These are phyloP conservation scores for Lactifluus volemus DNA, from an alignment of 768 basidiomycete genomes.

Conservation along the genomic window DNA sequence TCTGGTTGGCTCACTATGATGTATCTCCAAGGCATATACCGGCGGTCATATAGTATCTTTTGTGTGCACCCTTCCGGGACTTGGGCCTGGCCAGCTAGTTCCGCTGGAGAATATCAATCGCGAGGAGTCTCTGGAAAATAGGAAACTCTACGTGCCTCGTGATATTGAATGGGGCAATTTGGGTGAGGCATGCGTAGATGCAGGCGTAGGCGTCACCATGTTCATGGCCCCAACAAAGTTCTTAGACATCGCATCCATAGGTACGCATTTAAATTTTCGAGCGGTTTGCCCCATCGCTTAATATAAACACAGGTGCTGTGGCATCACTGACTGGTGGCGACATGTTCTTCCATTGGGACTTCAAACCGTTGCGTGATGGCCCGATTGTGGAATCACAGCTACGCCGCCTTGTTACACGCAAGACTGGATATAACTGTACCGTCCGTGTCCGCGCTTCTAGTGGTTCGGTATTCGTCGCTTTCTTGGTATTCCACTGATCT, in stretches of 20 bases:
- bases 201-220: slow-evolving; percentile 84
- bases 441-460: slow-evolving; percentile 79
- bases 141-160: slow-evolving; percentile 68
- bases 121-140: slow-evolving; percentile 84
- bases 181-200: slow-evolving; percentile 81
- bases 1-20: slow-evolving; percentile 12
- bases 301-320: slow-evolving; percentile 41
- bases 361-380: slow-evolving; percentile 59
- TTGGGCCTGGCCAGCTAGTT: slow-evolving; percentile 64
- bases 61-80: slow-evolving; percentile 55
- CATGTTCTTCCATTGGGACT: slow-evolving; percentile 88
- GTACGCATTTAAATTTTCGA: slow-evolving; percentile 30
- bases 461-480: slow-evolving; percentile 37
- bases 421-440: slow-evolving; percentile 70
- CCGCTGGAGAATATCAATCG: slow-evolving; percentile 53
- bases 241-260: slow-evolving; percentile 84
- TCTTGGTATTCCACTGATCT: not conserved
- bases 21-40: slow-evolving; percentile 39
- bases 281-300: not conserved
- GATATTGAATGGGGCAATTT: slow-evolving; percentile 71
- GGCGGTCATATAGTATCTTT: slow-evolving; percentile 78
- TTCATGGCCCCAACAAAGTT: slow-evolving; percentile 75
- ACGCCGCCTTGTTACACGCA: slow-evolving; percentile 53
- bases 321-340: slow-evolving; percentile 80
- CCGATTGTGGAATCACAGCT: slow-evolving; percentile 67